Evolutionary conservation across 108 stramenopile species (phyloP), one percentile per base, ranked within the genome.

Genomic region (Cyclostephanos tholiformis): DNA sequence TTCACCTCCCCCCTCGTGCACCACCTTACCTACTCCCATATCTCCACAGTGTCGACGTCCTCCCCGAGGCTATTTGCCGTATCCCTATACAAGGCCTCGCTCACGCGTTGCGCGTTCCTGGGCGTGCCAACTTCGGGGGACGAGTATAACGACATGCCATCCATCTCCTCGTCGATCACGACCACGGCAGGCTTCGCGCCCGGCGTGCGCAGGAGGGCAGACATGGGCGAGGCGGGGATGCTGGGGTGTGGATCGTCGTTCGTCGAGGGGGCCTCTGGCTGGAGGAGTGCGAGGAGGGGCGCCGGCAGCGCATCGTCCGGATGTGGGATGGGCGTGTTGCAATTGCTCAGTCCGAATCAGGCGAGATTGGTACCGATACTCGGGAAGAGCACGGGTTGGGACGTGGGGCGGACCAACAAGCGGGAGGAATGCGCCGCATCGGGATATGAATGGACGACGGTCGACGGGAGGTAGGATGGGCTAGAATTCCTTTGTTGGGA

Each of bases 11-110:
- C 17, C n/a, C n/a, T 22, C 3, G 9, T 38, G 11, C 20, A 20
- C 61, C 29, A 4, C 38, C 59, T 12, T 17, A 0, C n/a, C 57
- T 11, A 27, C 25, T 29, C 7, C 57, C 29, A 20, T 29, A 20
- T 13, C 25, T 11, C 11, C 25, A 77, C 84, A 12, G 84, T 89
- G 23, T 87, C 88, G 9, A 72, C 85, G 17, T 76, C 80, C 11
- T 68, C 68, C n/a, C 83, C 86, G 13, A 89, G 83, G 48, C 44
- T 85, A 41, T 89, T 79, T 79, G 80, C 82, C 10, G 48, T 87
- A 43, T 81, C 83, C 1, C 75, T 89, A 11, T 87, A 86, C 58
- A 75, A 87, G 62, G 77, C 80, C 0, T 82, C 88, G 0, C 52
- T 70, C 16, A 87, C 88, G 6, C 69, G 85, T 20, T 83, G 84